Evolutionary conservation across 331 rosid genomes (phyloP).

Genomic region (Malus hybrid): DNA sequence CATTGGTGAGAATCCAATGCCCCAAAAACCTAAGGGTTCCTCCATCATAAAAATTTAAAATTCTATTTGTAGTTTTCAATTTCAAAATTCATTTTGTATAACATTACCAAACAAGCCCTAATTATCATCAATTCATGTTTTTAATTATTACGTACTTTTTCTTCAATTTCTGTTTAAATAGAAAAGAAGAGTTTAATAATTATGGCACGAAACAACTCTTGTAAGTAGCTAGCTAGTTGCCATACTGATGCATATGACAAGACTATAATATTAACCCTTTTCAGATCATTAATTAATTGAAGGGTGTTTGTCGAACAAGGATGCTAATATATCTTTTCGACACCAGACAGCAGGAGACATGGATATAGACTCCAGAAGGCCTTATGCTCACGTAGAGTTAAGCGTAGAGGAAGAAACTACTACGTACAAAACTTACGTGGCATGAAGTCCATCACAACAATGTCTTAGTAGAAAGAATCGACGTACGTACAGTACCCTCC

Average conservation of each 20-base stretch:
- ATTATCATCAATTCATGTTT: no score
- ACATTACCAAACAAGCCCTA: no score
- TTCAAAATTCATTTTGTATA: no score
- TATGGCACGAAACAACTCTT: background rate
- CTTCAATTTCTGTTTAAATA: no score
- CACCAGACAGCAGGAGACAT: slow-evolving; percentile 46
- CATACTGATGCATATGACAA: background rate
- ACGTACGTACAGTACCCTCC: slow-evolving; percentile 1
- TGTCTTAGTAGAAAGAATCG: slow-evolving; percentile 5
- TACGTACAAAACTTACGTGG: slow-evolving; percentile 1
- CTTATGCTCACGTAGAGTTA: slow-evolving; percentile 20
- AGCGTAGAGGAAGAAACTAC: slow-evolving; percentile 1
- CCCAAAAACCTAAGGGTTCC: no score
- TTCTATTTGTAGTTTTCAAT: no score
- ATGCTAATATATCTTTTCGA: slow-evolving; percentile 24
- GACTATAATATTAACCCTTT: background rate
- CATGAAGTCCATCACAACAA: slow-evolving; percentile 6
- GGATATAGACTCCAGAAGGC: slow-evolving; percentile 47
- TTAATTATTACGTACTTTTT: no score
- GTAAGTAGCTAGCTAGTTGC: background rate
- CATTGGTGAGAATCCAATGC: no score
- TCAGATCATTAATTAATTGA: background rate
- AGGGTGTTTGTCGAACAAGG: slow-evolving; percentile 15
- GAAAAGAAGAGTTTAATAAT: no score
- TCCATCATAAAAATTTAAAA: no score